phyloP scores from a whole-genome alignment of 1,139 yeast genomes.

The Saccharomyces hybrid region DNA sequence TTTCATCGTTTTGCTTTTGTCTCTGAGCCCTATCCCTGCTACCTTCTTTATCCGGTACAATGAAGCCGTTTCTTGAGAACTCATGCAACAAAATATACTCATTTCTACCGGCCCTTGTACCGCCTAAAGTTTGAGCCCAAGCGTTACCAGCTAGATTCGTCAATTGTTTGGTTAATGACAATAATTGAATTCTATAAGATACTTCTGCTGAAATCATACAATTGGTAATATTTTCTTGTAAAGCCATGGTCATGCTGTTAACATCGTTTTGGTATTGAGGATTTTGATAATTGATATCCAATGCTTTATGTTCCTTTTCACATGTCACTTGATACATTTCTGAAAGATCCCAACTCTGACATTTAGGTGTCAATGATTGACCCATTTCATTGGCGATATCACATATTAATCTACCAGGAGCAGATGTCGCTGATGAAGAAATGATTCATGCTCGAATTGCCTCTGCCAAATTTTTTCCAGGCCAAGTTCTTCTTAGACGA shows the following conservation, averaged over 20 bases:
- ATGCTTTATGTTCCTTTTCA: constrained; percentile 49
- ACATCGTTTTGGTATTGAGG: constrained; percentile 65
- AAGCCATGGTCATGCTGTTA: constrained; percentile 55
- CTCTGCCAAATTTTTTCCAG: constrained; percentile 57
- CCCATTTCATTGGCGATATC: constrained; percentile 95
- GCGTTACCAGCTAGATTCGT: constrained; percentile 95
- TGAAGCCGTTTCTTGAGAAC: constrained; percentile 68
- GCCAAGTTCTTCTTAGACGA: constrained; percentile 66
- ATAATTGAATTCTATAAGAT: constrained; percentile 74
- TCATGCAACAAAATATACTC: constrained; percentile 91
- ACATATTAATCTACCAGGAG: constrained; percentile 81
- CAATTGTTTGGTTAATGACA: constrained; percentile 83
- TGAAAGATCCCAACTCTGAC: constrained; percentile 91
- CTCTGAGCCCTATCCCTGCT: constrained; percentile 39
- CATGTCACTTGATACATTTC: constrained; percentile 84
- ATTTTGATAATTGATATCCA: constrained; percentile 68
- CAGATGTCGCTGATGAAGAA: constrained; percentile 59
- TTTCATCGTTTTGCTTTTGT: constrained; percentile 33
- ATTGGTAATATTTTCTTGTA: constrained; percentile 61
- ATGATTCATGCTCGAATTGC: constrained; percentile 38
- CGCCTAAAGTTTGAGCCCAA: constrained; percentile 91
- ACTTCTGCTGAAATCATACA: constrained; percentile 70
- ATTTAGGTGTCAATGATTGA: constrained; percentile 79
- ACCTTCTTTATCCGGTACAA: constrained; percentile 82
- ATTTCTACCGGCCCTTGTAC: constrained; percentile 94